Base-by-base conservation (phyloP, 2,329 filamentous ascomycete species). In the Alternaria gaisen region DNA sequence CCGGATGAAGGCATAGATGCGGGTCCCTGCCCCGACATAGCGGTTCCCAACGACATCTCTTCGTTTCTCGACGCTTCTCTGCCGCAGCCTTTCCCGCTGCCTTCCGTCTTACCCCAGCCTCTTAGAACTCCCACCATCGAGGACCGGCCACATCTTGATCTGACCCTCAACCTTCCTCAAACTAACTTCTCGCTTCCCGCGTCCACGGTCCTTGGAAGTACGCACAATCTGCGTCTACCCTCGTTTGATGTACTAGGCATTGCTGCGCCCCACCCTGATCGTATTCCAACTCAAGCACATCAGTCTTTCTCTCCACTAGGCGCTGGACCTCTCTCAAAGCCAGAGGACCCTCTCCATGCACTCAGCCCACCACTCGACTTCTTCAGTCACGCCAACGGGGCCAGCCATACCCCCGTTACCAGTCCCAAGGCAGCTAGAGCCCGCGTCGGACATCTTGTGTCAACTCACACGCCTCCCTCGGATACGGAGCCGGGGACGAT, bases 191-290 rank as follows among this genome's bases (percentile, higher is more conserved):
- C 75, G 56, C 71, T 77, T 28, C 72, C 74, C 42, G 65, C 75
- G 30, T 70, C 74, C 34, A 71, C 70, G n/a, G 61, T 74, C 38
- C 47, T 68, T 43, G 79, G 72, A 61, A 68, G 72, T 30, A 69
- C 73, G 43, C 76, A 75, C 57, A 78, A 73, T 60, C 74, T 87
- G 41, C 82, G 84, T 54, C 79, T 87, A 16, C 85, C 84, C 5
- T 84, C 84, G 2, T 86, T 87, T 68, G 81, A 86, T 56, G 75
- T 80, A 18, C 77, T 86, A 51, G 83, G 83, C 34, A 85, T 85
- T 59, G 80, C 80, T 53, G 77, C 79, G 51, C 81, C 83, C 46
- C 80, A 82, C 74, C 79, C 82, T 62, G 77, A 82, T 68, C 71
- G 77, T 63, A 67, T 78, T 52, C 65, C 66, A 47, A 67, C 71